Evolutionary conservation across 108 stramenopile genomes (phyloP).

Genomic region (Pseudonitzschia multiseries): DNA sequence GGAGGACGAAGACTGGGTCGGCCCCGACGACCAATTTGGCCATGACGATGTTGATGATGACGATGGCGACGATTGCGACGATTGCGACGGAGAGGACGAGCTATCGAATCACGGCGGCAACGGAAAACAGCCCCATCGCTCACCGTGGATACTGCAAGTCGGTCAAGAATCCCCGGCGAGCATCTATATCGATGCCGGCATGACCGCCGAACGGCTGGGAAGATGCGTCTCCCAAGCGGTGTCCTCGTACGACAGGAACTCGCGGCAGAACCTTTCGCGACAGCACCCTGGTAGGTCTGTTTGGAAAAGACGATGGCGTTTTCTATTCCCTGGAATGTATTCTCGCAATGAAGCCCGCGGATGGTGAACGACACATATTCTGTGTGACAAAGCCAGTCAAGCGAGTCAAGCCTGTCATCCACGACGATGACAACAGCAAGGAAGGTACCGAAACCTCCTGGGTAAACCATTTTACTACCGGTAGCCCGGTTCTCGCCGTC

Average conservation of each 20-base stretch:
- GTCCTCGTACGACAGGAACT: not conserved
- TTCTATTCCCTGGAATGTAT: conserved; percentile 32
- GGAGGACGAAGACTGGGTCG: conserved; percentile 5
- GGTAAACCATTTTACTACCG: no score
- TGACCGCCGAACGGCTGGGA: conserved; percentile 15
- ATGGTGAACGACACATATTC: not conserved
- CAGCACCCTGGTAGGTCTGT: conserved; percentile 14
- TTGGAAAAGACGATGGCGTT: conserved; percentile 22
- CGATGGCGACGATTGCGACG: not conserved
- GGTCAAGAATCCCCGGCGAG: not conserved
- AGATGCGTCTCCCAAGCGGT: conserved; percentile 4
- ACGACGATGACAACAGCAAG: no score
- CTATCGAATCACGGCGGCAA: not conserved
- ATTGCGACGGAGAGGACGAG: not conserved
- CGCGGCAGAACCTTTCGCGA: not conserved
- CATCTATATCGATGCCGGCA: conserved; percentile 5
- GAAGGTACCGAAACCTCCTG: no score
- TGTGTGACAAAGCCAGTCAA: conserved; percentile 1
- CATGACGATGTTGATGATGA: no score
- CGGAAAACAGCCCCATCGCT: not conserved
- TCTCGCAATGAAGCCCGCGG: conserved; percentile 9
- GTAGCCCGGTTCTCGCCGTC: not conserved
- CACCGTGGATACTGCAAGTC: conserved; percentile 2
- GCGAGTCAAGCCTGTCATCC: not conserved
- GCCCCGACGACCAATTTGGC: no score